Evolutionary conservation across 2,329 filamentous ascomycete species (phyloP).

Genomic region (Clarireedia monteithiana): DNA sequence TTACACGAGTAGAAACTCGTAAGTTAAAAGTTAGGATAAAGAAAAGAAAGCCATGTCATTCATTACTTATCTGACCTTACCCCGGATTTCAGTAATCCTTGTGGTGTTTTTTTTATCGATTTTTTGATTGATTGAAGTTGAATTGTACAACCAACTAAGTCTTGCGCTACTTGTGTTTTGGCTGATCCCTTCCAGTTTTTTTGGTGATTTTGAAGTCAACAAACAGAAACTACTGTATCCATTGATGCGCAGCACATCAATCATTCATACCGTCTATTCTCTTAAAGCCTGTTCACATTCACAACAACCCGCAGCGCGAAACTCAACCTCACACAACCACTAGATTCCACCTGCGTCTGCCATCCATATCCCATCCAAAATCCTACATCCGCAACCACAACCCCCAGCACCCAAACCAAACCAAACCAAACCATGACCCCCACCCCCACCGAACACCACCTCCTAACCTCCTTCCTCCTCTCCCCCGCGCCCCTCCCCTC

Average conservation of each 20-base stretch:
- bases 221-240: no score
- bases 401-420: no score
- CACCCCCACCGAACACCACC: slow-evolving; percentile 56
- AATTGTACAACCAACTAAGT: neutral
- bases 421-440: no score
- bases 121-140: neutral
- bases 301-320: no score
- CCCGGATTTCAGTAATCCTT: neutral
- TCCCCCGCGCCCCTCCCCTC: slow-evolving; percentile 66
- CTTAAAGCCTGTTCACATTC: no score
- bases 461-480: slow-evolving; percentile 72
- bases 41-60: neutral
- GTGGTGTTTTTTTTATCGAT: neutral
- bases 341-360: no score
- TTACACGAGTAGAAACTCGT: neutral
- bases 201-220: neutral
- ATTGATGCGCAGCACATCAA: no score
- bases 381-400: no score
- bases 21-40: neutral
- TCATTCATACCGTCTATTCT: neutral
- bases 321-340: no score
- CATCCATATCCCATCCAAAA: neutral
- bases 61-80: neutral
- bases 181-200: no score
- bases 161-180: no score